Conservation (phyloP, 345 rosid genomes). For the Sonneratia caseolaris region DNA sequence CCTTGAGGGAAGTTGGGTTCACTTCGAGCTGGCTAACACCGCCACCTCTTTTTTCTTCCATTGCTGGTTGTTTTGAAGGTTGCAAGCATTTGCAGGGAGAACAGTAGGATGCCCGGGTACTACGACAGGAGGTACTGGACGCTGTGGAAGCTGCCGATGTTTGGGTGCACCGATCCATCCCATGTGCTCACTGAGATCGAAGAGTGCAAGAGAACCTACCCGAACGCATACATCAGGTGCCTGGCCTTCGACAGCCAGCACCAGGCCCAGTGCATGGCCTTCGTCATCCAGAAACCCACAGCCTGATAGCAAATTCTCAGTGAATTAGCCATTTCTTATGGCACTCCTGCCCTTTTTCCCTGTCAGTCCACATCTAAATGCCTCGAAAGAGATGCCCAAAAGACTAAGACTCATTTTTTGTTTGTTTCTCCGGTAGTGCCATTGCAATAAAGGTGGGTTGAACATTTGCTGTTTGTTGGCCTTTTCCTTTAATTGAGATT, state of each 20-base stretch:
- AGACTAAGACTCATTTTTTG: no score
- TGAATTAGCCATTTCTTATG: no score
- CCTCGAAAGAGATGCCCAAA: no score
- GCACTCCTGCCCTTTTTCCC: no score
- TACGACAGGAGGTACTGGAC: slow-evolving; percentile 77
- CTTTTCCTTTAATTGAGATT: no score
- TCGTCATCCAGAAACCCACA: slow-evolving; percentile 45
- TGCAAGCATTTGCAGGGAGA: slow-evolving; percentile 33
- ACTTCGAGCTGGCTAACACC: neutral
- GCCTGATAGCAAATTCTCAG: neutral
- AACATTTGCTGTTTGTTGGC: no score
- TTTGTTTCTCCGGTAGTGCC: no score
- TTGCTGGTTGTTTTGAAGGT: slow-evolving; percentile 13
- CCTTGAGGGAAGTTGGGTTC: neutral
- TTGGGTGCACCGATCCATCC: slow-evolving; percentile 52
- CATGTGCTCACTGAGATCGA: slow-evolving; percentile 42
- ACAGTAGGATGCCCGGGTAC: slow-evolving; percentile 53
- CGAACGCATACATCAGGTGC: slow-evolving; percentile 42
- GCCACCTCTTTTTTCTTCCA: neutral
- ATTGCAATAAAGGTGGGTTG: no score
- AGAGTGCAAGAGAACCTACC: slow-evolving; percentile 39
- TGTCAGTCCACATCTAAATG: no score
- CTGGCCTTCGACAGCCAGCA: slow-evolving; percentile 41
- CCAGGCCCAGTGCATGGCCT: slow-evolving; percentile 61
- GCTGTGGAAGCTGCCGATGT: slow-evolving; percentile 74